These are phyloP conservation scores for Colletotrichum sp. DNA, from an alignment of 2,329 filamentous ascomycete genomes.

Conservation along the genomic window DNA sequence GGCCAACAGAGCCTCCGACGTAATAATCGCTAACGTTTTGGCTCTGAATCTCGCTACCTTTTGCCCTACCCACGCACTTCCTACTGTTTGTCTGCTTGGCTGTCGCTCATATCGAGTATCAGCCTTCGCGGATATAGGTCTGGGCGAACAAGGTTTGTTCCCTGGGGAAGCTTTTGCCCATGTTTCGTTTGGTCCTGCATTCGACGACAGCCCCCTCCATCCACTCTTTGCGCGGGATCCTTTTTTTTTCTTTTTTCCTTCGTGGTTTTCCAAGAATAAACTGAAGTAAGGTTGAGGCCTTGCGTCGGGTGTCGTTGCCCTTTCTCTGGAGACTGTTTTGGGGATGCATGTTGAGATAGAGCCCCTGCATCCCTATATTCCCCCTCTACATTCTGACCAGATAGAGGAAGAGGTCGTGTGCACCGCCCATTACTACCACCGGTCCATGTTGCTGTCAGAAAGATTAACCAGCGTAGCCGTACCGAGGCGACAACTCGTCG, in stretches of 20 bases:
- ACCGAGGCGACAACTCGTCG: background rate
- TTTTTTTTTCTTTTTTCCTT: background rate
- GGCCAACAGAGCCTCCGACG: background rate
- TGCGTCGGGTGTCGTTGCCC: background rate
- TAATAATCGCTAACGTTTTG: background rate
- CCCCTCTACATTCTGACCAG: background rate
- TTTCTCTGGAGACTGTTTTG: background rate
- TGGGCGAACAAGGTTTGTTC: background rate
- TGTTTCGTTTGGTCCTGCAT: slow-evolving; percentile 13
- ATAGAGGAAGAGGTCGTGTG: background rate
- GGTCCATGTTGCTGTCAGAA: background rate
- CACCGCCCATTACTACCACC: background rate
- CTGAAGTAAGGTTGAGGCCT: background rate
- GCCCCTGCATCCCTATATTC: background rate
- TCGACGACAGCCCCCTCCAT: background rate
- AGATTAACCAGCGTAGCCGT: background rate
- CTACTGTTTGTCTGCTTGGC: background rate
- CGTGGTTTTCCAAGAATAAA: background rate
- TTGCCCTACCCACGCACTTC: background rate
- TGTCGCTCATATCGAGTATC: background rate
- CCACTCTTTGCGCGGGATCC: background rate
- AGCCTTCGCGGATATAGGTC: background rate
- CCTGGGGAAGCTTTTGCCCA: slow-evolving; percentile 16
- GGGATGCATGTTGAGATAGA: background rate
- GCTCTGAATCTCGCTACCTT: background rate